Evolutionary conservation across 805 yeast genomes (phyloP).

Genomic region (Yarrowia yakushimensis): DNA sequence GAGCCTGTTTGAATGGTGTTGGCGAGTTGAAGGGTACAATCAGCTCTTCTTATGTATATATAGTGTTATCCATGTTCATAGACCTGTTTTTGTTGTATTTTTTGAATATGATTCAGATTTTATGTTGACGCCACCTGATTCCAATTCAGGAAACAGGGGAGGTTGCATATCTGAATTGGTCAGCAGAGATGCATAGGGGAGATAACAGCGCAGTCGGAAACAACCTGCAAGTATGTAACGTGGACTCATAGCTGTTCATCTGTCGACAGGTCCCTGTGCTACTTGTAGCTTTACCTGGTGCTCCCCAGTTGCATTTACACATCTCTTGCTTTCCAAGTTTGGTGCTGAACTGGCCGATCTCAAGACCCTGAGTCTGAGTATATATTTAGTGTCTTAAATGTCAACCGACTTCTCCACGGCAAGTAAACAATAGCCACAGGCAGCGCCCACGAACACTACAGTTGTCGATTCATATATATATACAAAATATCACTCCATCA

Average conservation of each 20-base stretch:
- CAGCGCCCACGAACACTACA: too few relatives aligned
- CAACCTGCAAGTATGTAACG: neutral
- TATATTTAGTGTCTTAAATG: neutral
- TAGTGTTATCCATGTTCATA: neutral
- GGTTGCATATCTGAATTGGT: neutral
- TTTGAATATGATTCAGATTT: neutral
- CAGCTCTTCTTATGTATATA: neutral
- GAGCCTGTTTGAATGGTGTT: neutral
- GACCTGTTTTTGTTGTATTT: neutral
- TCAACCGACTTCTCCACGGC: too few relatives aligned
- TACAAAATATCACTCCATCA: too few relatives aligned
- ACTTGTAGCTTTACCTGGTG: too few relatives aligned
- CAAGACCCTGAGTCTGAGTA: neutral
- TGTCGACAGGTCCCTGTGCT: too few relatives aligned
- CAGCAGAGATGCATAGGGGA: neutral
- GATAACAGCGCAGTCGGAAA: neutral
- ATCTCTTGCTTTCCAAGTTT: neutral
- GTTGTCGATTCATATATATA: too few relatives aligned
- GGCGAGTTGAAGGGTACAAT: neutral
- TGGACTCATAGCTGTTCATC: too few relatives aligned
- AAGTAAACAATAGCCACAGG: too few relatives aligned
- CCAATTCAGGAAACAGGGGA: neutral
- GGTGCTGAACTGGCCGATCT: neutral
- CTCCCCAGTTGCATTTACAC: too few relatives aligned
- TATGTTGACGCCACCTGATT: constrained; percentile 1